These are phyloP conservation scores for Prunus mume DNA, from an alignment of 306 rosid genomes.

Conservation along the genomic window DNA sequence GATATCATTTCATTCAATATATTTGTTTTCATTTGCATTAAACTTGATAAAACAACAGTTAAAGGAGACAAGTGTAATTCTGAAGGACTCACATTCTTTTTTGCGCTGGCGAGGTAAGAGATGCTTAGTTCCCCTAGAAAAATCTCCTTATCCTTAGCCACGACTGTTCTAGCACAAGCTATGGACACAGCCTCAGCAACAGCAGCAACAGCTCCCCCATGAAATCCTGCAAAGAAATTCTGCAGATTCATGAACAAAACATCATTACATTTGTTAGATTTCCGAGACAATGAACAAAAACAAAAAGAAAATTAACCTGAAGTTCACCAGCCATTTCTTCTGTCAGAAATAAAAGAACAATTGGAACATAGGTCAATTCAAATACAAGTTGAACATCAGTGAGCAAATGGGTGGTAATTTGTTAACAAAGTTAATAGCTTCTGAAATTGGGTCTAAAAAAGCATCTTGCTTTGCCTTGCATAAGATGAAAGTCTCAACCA, in stretches of 20 bases:
- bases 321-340: neutral
- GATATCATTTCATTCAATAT: neutral
- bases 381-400: neutral
- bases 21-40: neutral
- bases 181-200: slow-evolving; percentile 39
- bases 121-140: slow-evolving; percentile 51
- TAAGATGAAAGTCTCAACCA: no score
- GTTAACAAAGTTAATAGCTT: neutral
- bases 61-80: neutral
- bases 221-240: slow-evolving; percentile 30
- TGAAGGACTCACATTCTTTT: slow-evolving; percentile 33
- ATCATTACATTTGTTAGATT: neutral
- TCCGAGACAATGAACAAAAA: neutral
- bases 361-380: neutral
- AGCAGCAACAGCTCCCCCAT: slow-evolving; percentile 51
- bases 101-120: slow-evolving; percentile 48
- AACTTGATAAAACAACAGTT: neutral
- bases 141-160: slow-evolving; percentile 35
- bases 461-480: neutral
- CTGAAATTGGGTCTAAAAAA: neutral
- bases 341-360: neutral
- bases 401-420: neutral
- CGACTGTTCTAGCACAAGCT: slow-evolving; percentile 49
- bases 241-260: slow-evolving; percentile 21
- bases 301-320: neutral